Conservation (phyloP, 768 basidiomycete genomes). For the Hirschioporus abietinus region DNA sequence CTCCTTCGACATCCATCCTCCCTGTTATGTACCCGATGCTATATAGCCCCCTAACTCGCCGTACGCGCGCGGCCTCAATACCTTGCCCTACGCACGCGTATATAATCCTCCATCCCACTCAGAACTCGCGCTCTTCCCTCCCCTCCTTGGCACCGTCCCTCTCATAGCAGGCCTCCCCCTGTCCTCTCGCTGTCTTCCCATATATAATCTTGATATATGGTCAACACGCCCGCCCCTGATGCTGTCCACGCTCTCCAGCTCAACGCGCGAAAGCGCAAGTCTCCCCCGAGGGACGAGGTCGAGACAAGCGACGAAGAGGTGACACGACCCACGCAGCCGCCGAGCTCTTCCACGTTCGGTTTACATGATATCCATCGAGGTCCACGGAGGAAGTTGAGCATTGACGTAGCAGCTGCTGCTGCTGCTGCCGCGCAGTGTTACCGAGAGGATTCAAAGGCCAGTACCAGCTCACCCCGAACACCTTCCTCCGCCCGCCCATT, state of each 20-base stretch:
- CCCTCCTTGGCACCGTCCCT: conserved; percentile 27
- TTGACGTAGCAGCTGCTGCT: not conserved
- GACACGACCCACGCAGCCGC: not conserved
- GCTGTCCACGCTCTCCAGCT: conserved; percentile 3
- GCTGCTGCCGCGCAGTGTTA: not conserved
- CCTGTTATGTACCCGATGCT: no score
- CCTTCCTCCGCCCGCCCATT: not conserved
- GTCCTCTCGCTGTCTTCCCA: conserved; percentile 22
- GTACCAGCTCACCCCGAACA: not conserved
- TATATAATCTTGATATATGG: conserved; percentile 6
- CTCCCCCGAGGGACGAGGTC: not conserved
- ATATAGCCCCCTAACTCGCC: conserved; percentile 2
- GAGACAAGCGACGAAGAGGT: not conserved
- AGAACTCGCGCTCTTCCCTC: conserved; percentile 26
- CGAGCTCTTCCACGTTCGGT: not conserved
- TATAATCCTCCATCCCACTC: conserved; percentile 19
- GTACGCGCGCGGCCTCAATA: conserved; percentile 12
- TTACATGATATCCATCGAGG: not conserved
- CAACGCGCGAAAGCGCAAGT: conserved; percentile 2
- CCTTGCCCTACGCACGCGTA: conserved; percentile 14
- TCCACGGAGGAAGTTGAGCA: not conserved
- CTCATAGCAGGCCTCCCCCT: conserved; percentile 30
- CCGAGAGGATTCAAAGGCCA: not conserved
- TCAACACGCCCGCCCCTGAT: conserved; percentile 36
- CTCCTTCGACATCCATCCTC: no score